phyloP scores from a whole-genome alignment of 257 asterid genomes.

The Solanum chiquidenum region DNA sequence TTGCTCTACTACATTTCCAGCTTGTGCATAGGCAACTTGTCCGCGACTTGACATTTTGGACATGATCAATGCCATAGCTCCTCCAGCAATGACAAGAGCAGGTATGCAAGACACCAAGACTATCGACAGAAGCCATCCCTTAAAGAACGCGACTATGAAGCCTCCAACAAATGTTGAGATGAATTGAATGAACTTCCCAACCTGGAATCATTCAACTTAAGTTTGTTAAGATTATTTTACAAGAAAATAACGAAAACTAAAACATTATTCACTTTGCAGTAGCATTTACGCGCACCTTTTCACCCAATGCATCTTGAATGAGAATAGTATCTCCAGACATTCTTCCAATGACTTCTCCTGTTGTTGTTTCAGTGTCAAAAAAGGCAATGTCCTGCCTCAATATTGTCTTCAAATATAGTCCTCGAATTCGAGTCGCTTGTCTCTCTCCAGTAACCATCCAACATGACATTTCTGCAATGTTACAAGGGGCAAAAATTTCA shows the following conservation, averaged over 20 bases:
- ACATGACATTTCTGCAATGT: conserved; percentile 44
- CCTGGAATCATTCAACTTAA: conserved; percentile 21
- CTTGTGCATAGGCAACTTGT: conserved; percentile 51
- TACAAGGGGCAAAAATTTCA: neutral
- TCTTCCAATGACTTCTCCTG: conserved; percentile 54
- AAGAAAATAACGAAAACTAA: neutral
- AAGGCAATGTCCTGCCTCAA: conserved; percentile 55
- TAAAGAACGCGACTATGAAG: conserved; percentile 37
- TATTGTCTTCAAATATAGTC: conserved; percentile 40
- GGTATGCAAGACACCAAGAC: conserved; percentile 44
- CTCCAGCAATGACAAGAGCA: conserved; percentile 22
- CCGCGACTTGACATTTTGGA: conserved; percentile 29
- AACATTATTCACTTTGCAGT: neutral
- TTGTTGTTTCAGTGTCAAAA: conserved; percentile 56
- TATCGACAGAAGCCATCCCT: conserved; percentile 52
- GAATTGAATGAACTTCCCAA: conserved; percentile 46
- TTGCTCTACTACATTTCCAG: conserved; percentile 54
- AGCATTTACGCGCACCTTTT: conserved; percentile 34
- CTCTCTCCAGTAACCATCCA: conserved; percentile 69
- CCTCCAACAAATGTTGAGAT: conserved; percentile 52
- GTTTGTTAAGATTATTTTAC: neutral
- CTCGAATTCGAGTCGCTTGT: conserved; percentile 52
- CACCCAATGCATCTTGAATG: conserved; percentile 86
- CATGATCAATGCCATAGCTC: conserved; percentile 26
- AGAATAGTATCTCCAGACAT: conserved; percentile 61